Evolutionary conservation across 441 rosid species (phyloP).

Genomic region (Corymbia calophylla): DNA sequence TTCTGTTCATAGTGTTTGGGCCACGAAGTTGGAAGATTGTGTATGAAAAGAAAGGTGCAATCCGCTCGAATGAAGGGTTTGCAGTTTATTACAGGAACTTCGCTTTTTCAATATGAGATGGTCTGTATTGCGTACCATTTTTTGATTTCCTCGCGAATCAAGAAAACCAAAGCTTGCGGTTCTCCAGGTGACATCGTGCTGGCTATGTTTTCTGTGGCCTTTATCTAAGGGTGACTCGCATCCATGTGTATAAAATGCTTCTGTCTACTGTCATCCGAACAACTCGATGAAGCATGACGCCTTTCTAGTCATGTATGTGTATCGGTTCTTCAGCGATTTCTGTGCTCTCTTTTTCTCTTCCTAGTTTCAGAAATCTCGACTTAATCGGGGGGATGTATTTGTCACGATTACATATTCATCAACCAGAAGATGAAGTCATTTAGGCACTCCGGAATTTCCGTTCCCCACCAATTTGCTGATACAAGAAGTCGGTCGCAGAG

Average conservation of each 20-base stretch:
- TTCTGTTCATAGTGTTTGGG: not conserved
- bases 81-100: not conserved
- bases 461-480: not conserved
- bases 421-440: not conserved
- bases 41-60: not conserved
- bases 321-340: not conserved
- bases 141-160: not conserved
- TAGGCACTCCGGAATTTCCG: not conserved
- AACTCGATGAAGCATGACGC: not conserved
- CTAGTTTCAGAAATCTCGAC: no score
- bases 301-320: not conserved
- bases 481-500: not conserved
- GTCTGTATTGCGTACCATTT: not conserved
- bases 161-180: not conserved
- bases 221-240: not conserved
- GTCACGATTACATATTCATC: not conserved
- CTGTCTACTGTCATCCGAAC: not conserved
- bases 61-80: not conserved
- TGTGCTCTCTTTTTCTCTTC: no score
- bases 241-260: not conserved
- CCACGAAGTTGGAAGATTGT: not conserved
- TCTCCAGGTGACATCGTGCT: not conserved
- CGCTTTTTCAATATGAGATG: not conserved
- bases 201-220: not conserved
- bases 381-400: no score